Conservation (phyloP, 75 land plant species). For the Isoetes taiwanensis region DNA sequence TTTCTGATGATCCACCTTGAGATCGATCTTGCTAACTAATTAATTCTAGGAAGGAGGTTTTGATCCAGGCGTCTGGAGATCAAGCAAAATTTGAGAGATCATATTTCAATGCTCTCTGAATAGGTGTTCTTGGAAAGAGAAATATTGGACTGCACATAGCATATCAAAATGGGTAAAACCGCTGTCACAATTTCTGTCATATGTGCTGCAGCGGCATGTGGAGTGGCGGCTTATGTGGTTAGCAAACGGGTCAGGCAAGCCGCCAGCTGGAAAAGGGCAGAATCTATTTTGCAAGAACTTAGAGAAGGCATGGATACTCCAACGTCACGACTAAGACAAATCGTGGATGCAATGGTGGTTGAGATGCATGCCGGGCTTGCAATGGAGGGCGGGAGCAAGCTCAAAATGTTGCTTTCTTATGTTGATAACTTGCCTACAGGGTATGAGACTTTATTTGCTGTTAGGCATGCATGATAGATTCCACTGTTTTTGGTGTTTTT, state of each 20-base stretch:
- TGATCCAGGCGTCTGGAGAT: too few species aligned
- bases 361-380: slow-evolving; percentile 50
- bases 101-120: too few species aligned
- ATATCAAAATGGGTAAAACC: slow-evolving; percentile 49
- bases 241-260: slow-evolving; percentile 24
- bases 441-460: too few species aligned
- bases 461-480: too few species aligned
- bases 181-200: slow-evolving; percentile 41
- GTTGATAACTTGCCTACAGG: slow-evolving; percentile 45
- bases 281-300: slow-evolving; percentile 39
- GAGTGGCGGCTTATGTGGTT: slow-evolving; percentile 56
- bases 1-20: too few species aligned
- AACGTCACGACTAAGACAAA: slow-evolving; percentile 28
- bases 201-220: slow-evolving; percentile 45
- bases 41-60: too few species aligned
- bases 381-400: slow-evolving; percentile 30
- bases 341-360: slow-evolving; percentile 38
- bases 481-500: too few species aligned
- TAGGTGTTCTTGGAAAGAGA: too few species aligned
- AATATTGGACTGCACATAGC: too few species aligned
- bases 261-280: slow-evolving; percentile 24
- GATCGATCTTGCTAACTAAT: too few species aligned
- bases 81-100: too few species aligned
- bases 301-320: slow-evolving; percentile 49
- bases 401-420: slow-evolving; percentile 48